Evolutionary conservation across 176 grass and related monocot genomes (phyloP), one percentile per base, ranked within the genome.

Genomic region (Phragmites australis): DNA sequence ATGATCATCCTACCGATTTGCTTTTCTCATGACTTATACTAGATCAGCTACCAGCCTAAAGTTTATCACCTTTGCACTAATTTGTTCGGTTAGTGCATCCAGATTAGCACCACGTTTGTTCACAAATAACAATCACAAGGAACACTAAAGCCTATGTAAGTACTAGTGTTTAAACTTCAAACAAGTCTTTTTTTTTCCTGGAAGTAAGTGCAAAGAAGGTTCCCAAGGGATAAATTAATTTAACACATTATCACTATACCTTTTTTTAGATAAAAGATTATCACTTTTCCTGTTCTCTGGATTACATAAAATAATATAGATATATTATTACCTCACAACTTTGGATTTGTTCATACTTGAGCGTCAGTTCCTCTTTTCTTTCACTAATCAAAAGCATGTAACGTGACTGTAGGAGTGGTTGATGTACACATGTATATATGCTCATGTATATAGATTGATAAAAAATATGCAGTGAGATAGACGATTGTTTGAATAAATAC

Each of bases 1-100:
- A 61, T 13, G 6, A 61, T 30, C 76, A 19, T 76, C 39, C 63
- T 75, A 89, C 73, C 72, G 48, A 76, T 75, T 40, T 48, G 32
- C 26, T 55, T 81, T 74, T 49, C 21, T 68, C 15, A 70, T 25
- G 47, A 54, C 23, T 29, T 76, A 45, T 54, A 18, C 34, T 46
- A 52, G 41, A 15, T 18, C 9, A 30, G 23, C 41, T 73, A 44
- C 40, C 43, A 32, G 7, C 9, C 62, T 69, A 79, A 42, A 50
- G 9, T 22, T 71, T 60, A 47, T 73, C 23, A 6, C 68, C 57
- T 72, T 73, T 73, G 47, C 22, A 27, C 15, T 43, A 5, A 41
- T 21, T 67, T 78, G 5, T 9, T 22, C 17, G 50, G 15, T 9
- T 65, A 65, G n/a, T 78, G 21, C 21, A 65, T 39, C 1, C 2